phyloP scores from a whole-genome alignment of 202 grass and related monocot species.

The Bolboschoenoplectus hybrid region DNA sequence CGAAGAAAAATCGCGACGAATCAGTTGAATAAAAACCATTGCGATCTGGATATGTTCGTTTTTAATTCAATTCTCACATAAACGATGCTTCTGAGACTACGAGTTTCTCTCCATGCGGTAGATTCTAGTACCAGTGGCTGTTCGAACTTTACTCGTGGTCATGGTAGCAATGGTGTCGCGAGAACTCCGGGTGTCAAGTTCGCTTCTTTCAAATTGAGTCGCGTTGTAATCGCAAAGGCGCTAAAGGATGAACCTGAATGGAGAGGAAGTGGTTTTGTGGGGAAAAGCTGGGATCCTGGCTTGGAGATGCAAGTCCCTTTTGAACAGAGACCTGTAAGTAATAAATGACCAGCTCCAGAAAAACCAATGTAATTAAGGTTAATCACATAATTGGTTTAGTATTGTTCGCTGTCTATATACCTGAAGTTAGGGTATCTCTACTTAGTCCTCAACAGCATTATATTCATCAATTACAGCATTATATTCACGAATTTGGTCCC shows the following conservation, averaged over 20 bases:
- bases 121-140: slow-evolving; percentile 11
- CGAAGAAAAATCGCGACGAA: slow-evolving; percentile 15
- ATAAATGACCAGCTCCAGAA: neutral
- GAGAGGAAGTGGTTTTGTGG: slow-evolving; percentile 61
- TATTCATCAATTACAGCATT: neutral
- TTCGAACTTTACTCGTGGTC: neutral
- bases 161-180: neutral
- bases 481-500: neutral
- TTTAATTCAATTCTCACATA: slow-evolving; percentile 14
- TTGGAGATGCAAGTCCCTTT: slow-evolving; percentile 89
- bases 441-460: neutral
- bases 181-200: slow-evolving; percentile 31
- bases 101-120: slow-evolving; percentile 47
- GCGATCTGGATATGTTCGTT: neutral
- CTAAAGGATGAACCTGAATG: slow-evolving; percentile 65
- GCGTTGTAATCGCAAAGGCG: slow-evolving; percentile 51
- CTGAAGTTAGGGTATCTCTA: neutral
- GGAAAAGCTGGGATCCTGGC: slow-evolving; percentile 75
- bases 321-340: slow-evolving; percentile 84
- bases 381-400: neutral
- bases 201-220: slow-evolving; percentile 30
- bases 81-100: slow-evolving; percentile 70
- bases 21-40: slow-evolving; percentile 29
- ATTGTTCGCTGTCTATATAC: neutral
- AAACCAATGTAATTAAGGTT: neutral